phyloP scores from a whole-genome alignment of 306 rosid genomes.

The Cicer pinnatifidum region DNA sequence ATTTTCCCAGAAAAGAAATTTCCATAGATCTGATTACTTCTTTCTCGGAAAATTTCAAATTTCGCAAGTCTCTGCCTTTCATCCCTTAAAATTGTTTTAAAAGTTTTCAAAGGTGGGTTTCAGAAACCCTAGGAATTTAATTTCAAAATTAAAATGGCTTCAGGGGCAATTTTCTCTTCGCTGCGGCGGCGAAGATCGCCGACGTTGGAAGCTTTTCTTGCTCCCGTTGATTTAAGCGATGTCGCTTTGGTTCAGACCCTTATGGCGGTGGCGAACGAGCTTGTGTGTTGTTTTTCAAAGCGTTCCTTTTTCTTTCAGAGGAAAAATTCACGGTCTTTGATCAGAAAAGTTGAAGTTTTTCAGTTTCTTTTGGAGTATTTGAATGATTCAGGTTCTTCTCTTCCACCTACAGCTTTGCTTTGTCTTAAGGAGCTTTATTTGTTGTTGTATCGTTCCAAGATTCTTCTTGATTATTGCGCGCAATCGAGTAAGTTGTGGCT shows the following conservation, averaged over 20 bases:
- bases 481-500: slow-evolving; percentile 93
- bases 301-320: slow-evolving; percentile 65
- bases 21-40: slow-evolving; percentile 43
- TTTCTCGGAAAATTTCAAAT: not conserved
- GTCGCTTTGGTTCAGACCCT: slow-evolving; percentile 75
- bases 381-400: slow-evolving; percentile 49
- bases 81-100: not conserved
- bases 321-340: slow-evolving; percentile 70
- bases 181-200: slow-evolving; percentile 91
- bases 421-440: slow-evolving; percentile 88
- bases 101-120: not conserved
- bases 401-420: slow-evolving; percentile 69
- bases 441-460: slow-evolving; percentile 77
- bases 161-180: slow-evolving; percentile 87
- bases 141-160: slow-evolving; percentile 56
- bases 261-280: slow-evolving; percentile 57
- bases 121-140: slow-evolving; percentile 40
- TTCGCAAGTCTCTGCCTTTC: not conserved
- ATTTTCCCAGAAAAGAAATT: slow-evolving; percentile 19
- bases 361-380: slow-evolving; percentile 68
- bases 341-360: slow-evolving; percentile 69
- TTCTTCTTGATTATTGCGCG: slow-evolving; percentile 82
- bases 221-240: slow-evolving; percentile 81
- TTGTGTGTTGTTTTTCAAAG: slow-evolving; percentile 63
- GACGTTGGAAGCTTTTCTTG: slow-evolving; percentile 79